These are phyloP conservation scores for Wallemia hederae DNA, from an alignment of 1,284 basidiomycete species.

Conservation along the genomic window DNA sequence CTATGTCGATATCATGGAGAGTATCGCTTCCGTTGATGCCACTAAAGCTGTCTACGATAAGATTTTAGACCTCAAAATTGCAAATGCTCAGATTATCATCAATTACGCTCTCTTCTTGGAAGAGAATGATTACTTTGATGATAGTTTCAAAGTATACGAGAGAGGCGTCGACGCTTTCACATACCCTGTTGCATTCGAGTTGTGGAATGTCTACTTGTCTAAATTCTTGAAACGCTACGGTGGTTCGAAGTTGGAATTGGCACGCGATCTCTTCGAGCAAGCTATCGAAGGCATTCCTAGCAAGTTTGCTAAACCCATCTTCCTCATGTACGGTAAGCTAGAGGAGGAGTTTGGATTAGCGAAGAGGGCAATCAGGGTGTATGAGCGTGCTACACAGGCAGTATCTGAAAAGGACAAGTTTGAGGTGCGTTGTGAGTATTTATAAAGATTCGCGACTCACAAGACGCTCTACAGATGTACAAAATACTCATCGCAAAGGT, in stretches of 20 bases:
- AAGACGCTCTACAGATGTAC: constrained; percentile 39
- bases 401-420: constrained; percentile 78
- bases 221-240: constrained; percentile 94
- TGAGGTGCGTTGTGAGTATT: constrained; percentile 28
- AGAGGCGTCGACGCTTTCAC: constrained; percentile 91
- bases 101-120: constrained; percentile 94
- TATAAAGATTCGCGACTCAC: background rate
- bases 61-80: constrained; percentile 86
- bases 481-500: constrained; percentile 94
- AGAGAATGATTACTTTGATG: constrained; percentile 93
- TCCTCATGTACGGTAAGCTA: constrained; percentile 76
- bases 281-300: constrained; percentile 83
- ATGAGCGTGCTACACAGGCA: constrained; percentile 64
- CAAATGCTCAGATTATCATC: constrained; percentile 91
- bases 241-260: constrained; percentile 73
- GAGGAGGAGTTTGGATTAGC: constrained; percentile 88
- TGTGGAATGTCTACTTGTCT: constrained; percentile 95
- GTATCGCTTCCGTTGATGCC: constrained; percentile 71
- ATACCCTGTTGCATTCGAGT: constrained; percentile 90
- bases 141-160: constrained; percentile 97
- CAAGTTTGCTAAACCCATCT: constrained; percentile 79
- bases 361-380: constrained; percentile 84
- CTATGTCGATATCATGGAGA: constrained; percentile 90
- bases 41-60: constrained; percentile 86
- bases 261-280: constrained; percentile 90